Conservation (phyloP, 768 basidiomycete species). For the Guyanaporus albipodus region DNA sequence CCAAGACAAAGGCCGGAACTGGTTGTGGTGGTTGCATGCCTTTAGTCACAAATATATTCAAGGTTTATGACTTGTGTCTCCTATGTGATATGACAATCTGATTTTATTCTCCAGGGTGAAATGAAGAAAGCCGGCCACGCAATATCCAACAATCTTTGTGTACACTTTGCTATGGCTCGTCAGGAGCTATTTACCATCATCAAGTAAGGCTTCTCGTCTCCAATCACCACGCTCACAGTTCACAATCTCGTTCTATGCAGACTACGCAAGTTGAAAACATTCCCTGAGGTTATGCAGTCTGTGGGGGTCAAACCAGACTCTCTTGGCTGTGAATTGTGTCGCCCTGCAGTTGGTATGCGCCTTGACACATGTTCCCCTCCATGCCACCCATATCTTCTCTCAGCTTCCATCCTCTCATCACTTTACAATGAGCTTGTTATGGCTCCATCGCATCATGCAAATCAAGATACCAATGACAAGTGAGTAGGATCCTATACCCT, state of each 20-base stretch:
- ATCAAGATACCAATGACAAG: conserved; percentile 69
- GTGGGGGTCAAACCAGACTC: conserved; percentile 45
- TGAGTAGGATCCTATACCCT: not conserved
- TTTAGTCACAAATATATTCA: conserved; percentile 41
- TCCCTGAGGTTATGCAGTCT: conserved; percentile 48
- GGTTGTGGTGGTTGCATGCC: conserved; percentile 77
- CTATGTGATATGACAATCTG: not conserved
- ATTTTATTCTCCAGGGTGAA: conserved; percentile 41
- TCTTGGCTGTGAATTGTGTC: conserved; percentile 71
- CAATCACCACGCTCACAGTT: not conserved
- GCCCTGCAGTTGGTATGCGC: conserved; percentile 53
- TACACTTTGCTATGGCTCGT: conserved; percentile 61
- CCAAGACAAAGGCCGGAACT: conserved; percentile 64
- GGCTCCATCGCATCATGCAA: conserved; percentile 57
- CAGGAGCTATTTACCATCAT: conserved; percentile 65
- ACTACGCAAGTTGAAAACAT: conserved; percentile 57
- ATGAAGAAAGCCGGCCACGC: conserved; percentile 64
- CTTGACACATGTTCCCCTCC: not conserved
- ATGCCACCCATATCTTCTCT: not conserved
- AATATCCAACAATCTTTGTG: conserved; percentile 57
- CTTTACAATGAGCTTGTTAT: conserved; percentile 64
- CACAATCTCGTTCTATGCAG: conserved; percentile 15
- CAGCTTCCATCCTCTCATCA: conserved; percentile 41
- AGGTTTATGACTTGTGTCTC: conserved; percentile 19
- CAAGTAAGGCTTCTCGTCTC: conserved; percentile 29